phyloP scores from a whole-genome alignment of 2,329 filamentous ascomycete species.

The Nemania sp. region DNA sequence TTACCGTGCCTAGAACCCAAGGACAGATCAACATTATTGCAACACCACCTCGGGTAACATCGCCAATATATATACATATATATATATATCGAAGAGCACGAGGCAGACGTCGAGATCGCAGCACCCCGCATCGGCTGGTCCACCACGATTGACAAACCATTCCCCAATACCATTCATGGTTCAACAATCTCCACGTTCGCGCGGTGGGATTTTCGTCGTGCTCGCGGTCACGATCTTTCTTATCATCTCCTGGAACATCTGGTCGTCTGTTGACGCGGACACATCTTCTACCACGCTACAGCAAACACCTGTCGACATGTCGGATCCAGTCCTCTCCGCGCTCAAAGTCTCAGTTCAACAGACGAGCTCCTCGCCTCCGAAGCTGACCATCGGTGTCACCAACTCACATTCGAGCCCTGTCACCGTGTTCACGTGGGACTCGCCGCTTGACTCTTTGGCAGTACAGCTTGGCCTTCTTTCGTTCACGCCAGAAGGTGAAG shows the following conservation, averaged over 20 bases:
- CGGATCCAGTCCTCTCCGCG: conserved; percentile 28
- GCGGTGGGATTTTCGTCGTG: conserved; percentile 22
- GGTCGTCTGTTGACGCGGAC: conserved; percentile 5
- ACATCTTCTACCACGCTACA: background rate
- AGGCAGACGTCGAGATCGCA: conserved; percentile 1
- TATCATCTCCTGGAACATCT: conserved; percentile 25
- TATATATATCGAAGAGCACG: no score
- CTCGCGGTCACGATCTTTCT: conserved; percentile 18
- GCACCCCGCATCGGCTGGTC: conserved; percentile 8
- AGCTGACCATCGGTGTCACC: conserved; percentile 44
- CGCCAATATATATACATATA: no score
- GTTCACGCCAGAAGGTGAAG: conserved; percentile 43
- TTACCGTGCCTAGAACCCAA: no score
- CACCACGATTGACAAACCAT: background rate
- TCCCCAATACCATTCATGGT: conserved; percentile 19
- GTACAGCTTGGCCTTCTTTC: conserved; percentile 47
- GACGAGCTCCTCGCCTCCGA: conserved; percentile 35
- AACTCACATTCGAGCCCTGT: conserved; percentile 45
- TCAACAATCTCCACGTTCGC: conserved; percentile 18
- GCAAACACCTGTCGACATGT: conserved; percentile 25
- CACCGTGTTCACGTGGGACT: conserved; percentile 49
- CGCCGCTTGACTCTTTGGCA: conserved; percentile 49
- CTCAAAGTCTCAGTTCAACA: conserved; percentile 38
- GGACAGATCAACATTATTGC: no score
- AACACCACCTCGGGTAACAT: no score